These are phyloP conservation scores for Salix dunnii DNA, from an alignment of 345 rosid genomes.

Conservation along the genomic window DNA sequence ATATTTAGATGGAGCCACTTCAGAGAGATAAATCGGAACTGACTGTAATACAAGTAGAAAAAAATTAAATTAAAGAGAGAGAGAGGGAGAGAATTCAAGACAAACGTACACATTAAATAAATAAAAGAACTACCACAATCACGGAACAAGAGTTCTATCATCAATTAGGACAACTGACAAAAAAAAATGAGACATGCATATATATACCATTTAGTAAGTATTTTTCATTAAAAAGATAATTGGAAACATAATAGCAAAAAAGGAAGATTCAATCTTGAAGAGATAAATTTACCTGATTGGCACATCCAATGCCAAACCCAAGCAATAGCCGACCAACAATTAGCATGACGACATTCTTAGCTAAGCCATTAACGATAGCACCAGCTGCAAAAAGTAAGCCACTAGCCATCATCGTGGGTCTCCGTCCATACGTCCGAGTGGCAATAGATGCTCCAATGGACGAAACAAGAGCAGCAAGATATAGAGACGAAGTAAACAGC, in stretches of 20 bases:
- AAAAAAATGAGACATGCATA: no score
- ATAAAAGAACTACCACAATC: no score
- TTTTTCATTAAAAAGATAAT: no score
- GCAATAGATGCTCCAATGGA: conserved; percentile 4
- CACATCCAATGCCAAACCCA: conserved; percentile 39
- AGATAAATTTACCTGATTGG: conserved; percentile 28
- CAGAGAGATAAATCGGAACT: conserved; percentile 38
- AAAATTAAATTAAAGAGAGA: no score
- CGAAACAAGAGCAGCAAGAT: conserved; percentile 35
- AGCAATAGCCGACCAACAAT: conserved; percentile 31
- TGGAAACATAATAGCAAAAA: not conserved
- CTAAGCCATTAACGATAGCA: conserved; percentile 30
- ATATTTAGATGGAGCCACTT: conserved; percentile 30
- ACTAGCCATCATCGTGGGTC: conserved; percentile 18
- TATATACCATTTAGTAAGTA: no score
- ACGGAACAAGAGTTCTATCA: no score
- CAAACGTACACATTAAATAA: no score
- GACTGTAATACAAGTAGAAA: conserved; percentile 15
- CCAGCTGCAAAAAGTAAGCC: conserved; percentile 31
- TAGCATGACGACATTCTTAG: conserved; percentile 25
- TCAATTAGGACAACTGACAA: no score
- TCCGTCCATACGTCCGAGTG: conserved; percentile 27
- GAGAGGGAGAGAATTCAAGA: no score
- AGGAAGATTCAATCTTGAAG: not conserved
- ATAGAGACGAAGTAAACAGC: conserved; percentile 40